Base-by-base conservation (phyloP, 2,329 filamentous ascomycete genomes). In the Escovopsis sp. region DNA sequence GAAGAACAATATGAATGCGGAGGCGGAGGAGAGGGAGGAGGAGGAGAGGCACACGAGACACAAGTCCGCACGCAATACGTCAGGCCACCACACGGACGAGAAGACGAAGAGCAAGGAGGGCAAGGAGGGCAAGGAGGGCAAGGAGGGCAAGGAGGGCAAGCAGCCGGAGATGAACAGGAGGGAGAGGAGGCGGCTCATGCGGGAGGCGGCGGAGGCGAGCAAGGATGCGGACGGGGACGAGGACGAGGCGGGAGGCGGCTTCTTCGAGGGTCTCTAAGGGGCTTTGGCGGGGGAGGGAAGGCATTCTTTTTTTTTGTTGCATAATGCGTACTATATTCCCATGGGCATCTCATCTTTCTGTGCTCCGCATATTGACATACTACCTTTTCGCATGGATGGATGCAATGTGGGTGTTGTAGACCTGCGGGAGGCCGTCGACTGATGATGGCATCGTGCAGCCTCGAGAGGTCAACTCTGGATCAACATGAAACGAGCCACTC, bases 211-310 rank as follows among this genome's bases (percentile, higher is more conserved):
- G 43, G 41, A 54, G 26, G 49, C 41, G 32, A 49, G 50, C 40
- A 58, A 60, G 36, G 65, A 67, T 23, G 58, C 61, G 15, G 65
- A 68, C 43, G 72, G 70, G 12, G 74, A 67, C 42, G 72, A 69
- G 19, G 65, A 68, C 43, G 72, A 71, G 12, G 74, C 67, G 42
- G 72, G 69, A 19, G 72, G 67, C 9, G 71, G 73, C 11, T 80
- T 80, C 59, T 79, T 80, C 51, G 72, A 77, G 51, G 56, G 58
- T 28, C 36, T 42, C 5, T 46, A 23, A 45, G 33, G 15, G n/a
- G 19, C 39, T 37, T 30, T 10, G 6, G 28, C 6, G 28, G 10
- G 28, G 28, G 28, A 10, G 10, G 10, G 15, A 15, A 15, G 15
- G 15, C 15, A 15, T 15, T 40, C n/a, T 30, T 12, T 39, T 28